Percentiles rank a stretch among this genome's conserved stretches.
phyloP scores from a whole-genome alignment of 2,329 filamentous ascomycete genomes.

The Aaosphaeria arxii region DNA sequence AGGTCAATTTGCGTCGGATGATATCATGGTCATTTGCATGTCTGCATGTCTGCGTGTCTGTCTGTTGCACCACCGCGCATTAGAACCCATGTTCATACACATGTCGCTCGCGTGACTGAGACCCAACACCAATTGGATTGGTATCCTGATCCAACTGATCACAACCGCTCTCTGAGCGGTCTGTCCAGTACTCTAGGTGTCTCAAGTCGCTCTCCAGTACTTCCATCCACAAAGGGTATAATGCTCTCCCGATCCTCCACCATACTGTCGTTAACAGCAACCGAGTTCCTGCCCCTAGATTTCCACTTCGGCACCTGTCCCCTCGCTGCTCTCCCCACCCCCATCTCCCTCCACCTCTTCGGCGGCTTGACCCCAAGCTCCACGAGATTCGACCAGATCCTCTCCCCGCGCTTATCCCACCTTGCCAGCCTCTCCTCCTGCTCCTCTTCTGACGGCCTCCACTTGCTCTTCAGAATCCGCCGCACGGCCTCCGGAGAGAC shows the following conservation, averaged over 20 bases:
- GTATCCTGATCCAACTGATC: no score
- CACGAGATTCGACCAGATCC: slow-evolving; percentile 48
- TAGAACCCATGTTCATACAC: no score
- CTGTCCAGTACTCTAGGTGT: neutral
- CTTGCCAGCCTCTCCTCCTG: slow-evolving; percentile 40
- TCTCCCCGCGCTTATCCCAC: slow-evolving; percentile 49
- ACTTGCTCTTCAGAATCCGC: slow-evolving; percentile 79
- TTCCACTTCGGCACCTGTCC: slow-evolving; percentile 35
- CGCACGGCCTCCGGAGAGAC: slow-evolving; percentile 85
- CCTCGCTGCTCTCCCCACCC: slow-evolving; percentile 31
- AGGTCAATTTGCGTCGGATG: no score
- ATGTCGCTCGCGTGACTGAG: no score
- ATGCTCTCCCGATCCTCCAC: slow-evolving; percentile 17
- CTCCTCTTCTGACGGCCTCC: slow-evolving; percentile 57
- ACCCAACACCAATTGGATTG: no score
- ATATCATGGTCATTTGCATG: no score
- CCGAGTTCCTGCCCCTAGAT: slow-evolving; percentile 21
- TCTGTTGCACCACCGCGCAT: no score
- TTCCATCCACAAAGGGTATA: slow-evolving; percentile 27
- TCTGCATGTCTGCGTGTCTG: no score
- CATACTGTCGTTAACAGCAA: slow-evolving; percentile 19
- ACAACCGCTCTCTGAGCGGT: no score
- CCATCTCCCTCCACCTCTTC: slow-evolving; percentile 50
- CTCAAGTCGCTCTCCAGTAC: neutral
- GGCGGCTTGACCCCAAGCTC: slow-evolving; percentile 55